phyloP scores from a whole-genome alignment of 2,329 filamentous ascomycete species.

The Sporothrix brasiliensis region DNA sequence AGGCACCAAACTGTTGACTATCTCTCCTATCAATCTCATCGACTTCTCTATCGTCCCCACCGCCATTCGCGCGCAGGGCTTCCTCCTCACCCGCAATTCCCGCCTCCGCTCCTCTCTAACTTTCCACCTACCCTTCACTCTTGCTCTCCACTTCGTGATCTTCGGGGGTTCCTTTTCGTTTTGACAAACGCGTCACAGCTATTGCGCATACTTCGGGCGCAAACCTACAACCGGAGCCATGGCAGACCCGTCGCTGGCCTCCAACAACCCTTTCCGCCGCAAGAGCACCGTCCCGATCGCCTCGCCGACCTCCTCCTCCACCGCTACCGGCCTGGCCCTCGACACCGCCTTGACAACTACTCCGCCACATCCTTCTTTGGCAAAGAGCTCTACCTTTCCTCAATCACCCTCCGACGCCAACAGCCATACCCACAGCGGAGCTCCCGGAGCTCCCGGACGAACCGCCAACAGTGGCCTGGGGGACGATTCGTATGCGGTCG shows the following conservation, averaged over 20 bases:
- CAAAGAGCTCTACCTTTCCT: constrained; percentile 20
- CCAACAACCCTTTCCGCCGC: constrained; percentile 59
- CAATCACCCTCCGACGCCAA: not conserved
- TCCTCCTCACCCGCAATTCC: not conserved
- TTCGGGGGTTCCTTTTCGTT: not conserved
- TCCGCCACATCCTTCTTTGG: constrained; percentile 35
- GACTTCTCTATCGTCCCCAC: constrained; percentile 13
- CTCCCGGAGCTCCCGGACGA: constrained; percentile 25
- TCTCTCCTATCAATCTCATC: constrained; percentile 4
- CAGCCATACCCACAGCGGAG: not conserved
- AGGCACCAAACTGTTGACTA: not conserved
- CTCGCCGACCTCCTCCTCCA: constrained; percentile 1
- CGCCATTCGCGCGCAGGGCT: constrained; percentile 9
- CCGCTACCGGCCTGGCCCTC: constrained; percentile 20
- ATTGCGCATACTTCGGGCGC: not conserved
- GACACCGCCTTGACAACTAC: constrained; percentile 35
- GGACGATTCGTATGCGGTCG: constrained; percentile 25
- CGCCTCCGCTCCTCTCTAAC: not conserved
- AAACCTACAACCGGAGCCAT: constrained; percentile 39
- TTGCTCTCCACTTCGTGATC: not conserved
- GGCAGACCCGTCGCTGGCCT: constrained; percentile 45
- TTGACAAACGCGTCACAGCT: not conserved
- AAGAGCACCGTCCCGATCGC: constrained; percentile 40
- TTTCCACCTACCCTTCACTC: not conserved
- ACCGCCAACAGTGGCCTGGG: constrained; percentile 24